phyloP scores from a whole-genome alignment of 2,329 filamentous ascomycete species.

The Thelonectria discophora region DNA sequence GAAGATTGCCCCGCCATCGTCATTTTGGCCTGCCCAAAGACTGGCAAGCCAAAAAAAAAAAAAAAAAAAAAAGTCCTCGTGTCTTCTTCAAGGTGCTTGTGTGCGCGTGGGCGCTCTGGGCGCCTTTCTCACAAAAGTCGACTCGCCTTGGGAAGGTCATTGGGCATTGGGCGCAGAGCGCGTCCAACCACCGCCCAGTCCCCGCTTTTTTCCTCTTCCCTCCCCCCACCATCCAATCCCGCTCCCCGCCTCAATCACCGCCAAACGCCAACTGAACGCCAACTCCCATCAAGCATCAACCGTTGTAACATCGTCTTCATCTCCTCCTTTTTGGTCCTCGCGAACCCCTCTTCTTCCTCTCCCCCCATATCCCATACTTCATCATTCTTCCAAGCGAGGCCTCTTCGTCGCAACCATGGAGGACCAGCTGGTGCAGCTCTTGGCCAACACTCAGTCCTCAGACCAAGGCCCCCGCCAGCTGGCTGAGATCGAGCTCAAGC shows the following conservation, averaged over 20 bases:
- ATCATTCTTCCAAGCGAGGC: constrained; percentile 14
- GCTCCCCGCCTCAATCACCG: constrained; percentile 22
- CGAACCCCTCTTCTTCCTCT: constrained; percentile 5
- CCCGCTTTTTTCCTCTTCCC: constrained; percentile 36
- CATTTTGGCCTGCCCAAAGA: neutral
- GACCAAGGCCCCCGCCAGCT: constrained; percentile 81
- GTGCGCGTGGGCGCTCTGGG: neutral
- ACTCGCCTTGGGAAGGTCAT: constrained; percentile 1
- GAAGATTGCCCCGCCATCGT: constrained; percentile 25
- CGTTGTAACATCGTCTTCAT: constrained; percentile 8
- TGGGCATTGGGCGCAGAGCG: constrained; percentile 18
- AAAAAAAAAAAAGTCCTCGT: neutral
- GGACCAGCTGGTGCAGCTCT: constrained; percentile 87
- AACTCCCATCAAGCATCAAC: constrained; percentile 18
- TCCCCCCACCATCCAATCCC: constrained; percentile 32
- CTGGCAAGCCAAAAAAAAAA: neutral
- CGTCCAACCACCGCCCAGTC: constrained; percentile 16
- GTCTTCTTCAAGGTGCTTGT: neutral
- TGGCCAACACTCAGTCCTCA: constrained; percentile 84
- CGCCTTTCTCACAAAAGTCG: constrained; percentile 12
- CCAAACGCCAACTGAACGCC: constrained; percentile 31
- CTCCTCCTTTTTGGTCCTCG: constrained; percentile 13
- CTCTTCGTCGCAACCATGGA: constrained; percentile 69
- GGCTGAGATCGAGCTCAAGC: constrained; percentile 84
- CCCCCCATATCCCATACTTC: neutral